Evolutionary conservation across 805 yeast species (phyloP).

Genomic region (Wickerhamiella slavikovae): DNA sequence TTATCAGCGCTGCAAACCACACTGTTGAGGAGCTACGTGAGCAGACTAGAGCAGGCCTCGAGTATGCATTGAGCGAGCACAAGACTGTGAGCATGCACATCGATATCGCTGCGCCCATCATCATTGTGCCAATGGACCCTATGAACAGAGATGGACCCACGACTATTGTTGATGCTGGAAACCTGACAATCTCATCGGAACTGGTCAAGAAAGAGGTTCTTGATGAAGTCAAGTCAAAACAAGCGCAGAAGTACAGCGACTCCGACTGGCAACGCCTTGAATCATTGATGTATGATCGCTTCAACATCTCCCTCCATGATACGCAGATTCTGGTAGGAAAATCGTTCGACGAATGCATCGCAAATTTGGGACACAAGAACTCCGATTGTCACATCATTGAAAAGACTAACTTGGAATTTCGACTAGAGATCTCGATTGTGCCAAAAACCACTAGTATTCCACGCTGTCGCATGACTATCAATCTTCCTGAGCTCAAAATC

Average conservation of each 20-base stretch:
- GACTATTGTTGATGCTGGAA: constrained; percentile 88
- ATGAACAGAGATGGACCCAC: constrained; percentile 63
- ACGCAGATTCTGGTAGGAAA: constrained; percentile 83
- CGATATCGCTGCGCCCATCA: constrained; percentile 84
- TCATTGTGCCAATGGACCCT: constrained; percentile 70
- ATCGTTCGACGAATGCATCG: constrained; percentile 54
- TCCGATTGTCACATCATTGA: constrained; percentile 49
- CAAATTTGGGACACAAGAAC: constrained; percentile 28
- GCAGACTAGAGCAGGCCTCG: constrained; percentile 80
- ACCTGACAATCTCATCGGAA: constrained; percentile 64
- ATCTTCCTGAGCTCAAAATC: constrained; percentile 50
- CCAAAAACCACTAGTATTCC: constrained; percentile 65
- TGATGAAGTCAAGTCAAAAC: constrained; percentile 40
- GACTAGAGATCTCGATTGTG: constrained; percentile 65
- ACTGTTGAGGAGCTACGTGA: constrained; percentile 79
- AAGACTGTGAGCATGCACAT: constrained; percentile 69
- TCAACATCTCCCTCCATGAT: constrained; percentile 53
- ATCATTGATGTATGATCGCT: constrained; percentile 76
- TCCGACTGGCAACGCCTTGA: constrained; percentile 62
- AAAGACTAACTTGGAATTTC: constrained; percentile 48
- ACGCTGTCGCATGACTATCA: constrained; percentile 50
- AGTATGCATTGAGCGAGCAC: constrained; percentile 86
- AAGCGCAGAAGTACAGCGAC: constrained; percentile 31
- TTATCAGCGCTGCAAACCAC: constrained; percentile 86
- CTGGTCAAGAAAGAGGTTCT: constrained; percentile 34